Conservation (phyloP, 2,329 filamentous ascomycete species). For the Trichoderma atrobrunneum region DNA sequence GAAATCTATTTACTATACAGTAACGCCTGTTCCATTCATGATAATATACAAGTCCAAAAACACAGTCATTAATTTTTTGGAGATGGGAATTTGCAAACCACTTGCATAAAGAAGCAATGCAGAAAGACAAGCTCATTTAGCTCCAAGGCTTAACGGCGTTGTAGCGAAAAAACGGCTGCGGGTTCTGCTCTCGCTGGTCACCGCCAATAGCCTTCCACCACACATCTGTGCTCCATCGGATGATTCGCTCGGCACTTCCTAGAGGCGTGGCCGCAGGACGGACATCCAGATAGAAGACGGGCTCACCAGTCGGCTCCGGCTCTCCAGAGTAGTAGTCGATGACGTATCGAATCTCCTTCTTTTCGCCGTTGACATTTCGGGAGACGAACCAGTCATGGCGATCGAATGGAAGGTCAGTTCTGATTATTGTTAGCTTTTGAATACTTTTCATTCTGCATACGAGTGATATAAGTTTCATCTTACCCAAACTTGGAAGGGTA, state of each 20-base stretch:
- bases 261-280: slow-evolving; percentile 81
- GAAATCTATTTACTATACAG: slow-evolving; percentile 10
- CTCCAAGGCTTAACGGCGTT: slow-evolving; percentile 23
- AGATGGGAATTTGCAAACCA: slow-evolving; percentile 14
- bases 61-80: slow-evolving; percentile 20
- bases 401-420: slow-evolving; percentile 85
- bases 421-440: slow-evolving; percentile 33
- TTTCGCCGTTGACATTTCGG: slow-evolving; percentile 63
- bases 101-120: slow-evolving; percentile 12
- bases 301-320: slow-evolving; percentile 72
- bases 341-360: slow-evolving; percentile 82
- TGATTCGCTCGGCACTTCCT: slow-evolving; percentile 74
- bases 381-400: slow-evolving; percentile 96
- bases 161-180: slow-evolving; percentile 35
- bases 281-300: slow-evolving; percentile 94
- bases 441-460: background rate
- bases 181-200: slow-evolving; percentile 51
- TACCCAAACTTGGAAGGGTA: slow-evolving; percentile 79
- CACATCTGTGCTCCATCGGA: slow-evolving; percentile 88
- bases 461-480: slow-evolving; percentile 40
- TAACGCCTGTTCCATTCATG: slow-evolving; percentile 15
- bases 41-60: slow-evolving; percentile 29
- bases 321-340: slow-evolving; percentile 94
- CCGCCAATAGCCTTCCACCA: slow-evolving; percentile 89
- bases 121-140: background rate